Percentiles rank a stretch among this genome's conserved stretches.
Evolutionary conservation across 306 rosid species (phyloP).

Genomic region (barrel medic (Medicago truncatula)): DNA sequence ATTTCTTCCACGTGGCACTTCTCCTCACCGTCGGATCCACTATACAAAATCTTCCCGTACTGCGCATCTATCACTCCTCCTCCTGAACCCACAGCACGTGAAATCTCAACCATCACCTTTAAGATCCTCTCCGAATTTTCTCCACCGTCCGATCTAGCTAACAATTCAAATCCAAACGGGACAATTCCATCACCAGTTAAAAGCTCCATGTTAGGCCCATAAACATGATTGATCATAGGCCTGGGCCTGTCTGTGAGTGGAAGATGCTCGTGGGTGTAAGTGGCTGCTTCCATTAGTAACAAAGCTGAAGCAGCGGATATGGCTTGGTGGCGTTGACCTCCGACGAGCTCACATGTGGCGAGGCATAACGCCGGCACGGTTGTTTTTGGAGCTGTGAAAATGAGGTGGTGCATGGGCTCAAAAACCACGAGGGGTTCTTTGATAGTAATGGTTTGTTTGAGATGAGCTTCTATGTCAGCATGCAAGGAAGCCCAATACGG

Average conservation of each 20-base stretch:
- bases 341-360: conserved; percentile 73
- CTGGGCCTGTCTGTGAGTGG: conserved; percentile 41
- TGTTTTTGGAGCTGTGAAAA: conserved; percentile 52
- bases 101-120: conserved; percentile 60
- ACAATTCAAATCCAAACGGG: conserved; percentile 61
- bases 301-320: conserved; percentile 74
- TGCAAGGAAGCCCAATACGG: conserved; percentile 56
- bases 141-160: conserved; percentile 45
- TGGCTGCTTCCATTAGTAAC: conserved; percentile 47
- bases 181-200: conserved; percentile 55
- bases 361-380: conserved; percentile 68
- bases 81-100: conserved; percentile 62
- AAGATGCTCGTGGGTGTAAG: conserved; percentile 57
- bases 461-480: conserved; percentile 63
- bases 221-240: not conserved
- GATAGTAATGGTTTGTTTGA: conserved; percentile 52
- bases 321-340: conserved; percentile 58
- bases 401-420: conserved; percentile 67
- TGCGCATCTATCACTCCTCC: conserved; percentile 54
- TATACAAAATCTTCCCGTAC: not conserved
- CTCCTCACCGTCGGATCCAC: conserved; percentile 26
- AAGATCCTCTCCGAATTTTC: conserved; percentile 48
- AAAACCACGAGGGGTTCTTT: conserved; percentile 62
- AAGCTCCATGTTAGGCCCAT: conserved; percentile 54
- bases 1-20: not conserved